Conservation (phyloP, 768 basidiomycete genomes). For the Boletus sensibilis region DNA sequence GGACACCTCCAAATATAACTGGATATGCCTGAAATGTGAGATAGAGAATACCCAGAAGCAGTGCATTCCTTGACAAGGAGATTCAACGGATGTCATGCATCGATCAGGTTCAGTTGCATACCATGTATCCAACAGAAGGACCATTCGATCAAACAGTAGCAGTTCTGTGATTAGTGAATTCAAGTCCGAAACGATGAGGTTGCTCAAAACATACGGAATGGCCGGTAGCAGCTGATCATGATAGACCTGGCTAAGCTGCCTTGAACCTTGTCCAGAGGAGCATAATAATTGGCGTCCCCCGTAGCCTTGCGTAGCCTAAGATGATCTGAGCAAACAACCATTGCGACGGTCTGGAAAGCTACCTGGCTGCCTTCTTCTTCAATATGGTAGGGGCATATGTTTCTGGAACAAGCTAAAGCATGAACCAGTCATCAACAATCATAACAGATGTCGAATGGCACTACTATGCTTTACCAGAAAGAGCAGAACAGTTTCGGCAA, state of each 20-base stretch:
- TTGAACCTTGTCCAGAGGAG: constrained; percentile 56
- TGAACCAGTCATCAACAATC: not conserved
- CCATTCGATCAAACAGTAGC: constrained; percentile 70
- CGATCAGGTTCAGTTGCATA: constrained; percentile 28
- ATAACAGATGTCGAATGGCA: no score
- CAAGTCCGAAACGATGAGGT: not conserved
- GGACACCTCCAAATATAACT: constrained; percentile 44
- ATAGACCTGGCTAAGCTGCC: constrained; percentile 48
- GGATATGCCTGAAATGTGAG: constrained; percentile 59
- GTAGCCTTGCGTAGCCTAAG: constrained; percentile 51
- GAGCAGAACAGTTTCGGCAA: constrained; percentile 50
- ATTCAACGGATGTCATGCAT: not conserved
- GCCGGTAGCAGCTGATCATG: constrained; percentile 58
- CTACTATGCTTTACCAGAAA: constrained; percentile 41
- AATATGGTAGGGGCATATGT: constrained; percentile 64
- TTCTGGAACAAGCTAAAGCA: constrained; percentile 63
- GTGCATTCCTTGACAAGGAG: constrained; percentile 33
- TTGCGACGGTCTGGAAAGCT: not conserved
- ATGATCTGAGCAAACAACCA: not conserved
- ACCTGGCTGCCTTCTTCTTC: constrained; percentile 59
- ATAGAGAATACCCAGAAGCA: constrained; percentile 46
- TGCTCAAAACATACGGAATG: constrained; percentile 57
- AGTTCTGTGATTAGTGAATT: constrained; percentile 43
- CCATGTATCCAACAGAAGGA: constrained; percentile 70
- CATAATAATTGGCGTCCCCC: constrained; percentile 51